These are phyloP conservation scores for Fusarium fracticaudum DNA, from an alignment of 2,329 filamentous ascomycete species.

Conservation along the genomic window DNA sequence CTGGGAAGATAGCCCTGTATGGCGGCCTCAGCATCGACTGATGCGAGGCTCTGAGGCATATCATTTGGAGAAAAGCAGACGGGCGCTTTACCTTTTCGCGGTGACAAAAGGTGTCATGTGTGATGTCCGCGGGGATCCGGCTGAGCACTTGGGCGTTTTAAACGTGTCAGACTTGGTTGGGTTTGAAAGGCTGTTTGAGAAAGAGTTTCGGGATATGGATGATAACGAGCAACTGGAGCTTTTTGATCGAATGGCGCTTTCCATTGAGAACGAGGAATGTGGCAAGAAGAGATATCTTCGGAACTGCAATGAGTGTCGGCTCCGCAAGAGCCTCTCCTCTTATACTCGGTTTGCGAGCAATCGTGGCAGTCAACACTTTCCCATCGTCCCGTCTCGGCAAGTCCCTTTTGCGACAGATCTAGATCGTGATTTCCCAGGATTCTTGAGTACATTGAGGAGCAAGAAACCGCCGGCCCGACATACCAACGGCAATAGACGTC, in stretches of 20 bases:
- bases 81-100: not conserved
- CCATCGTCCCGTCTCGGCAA: not conserved
- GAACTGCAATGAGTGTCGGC: constrained; percentile 25
- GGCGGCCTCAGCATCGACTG: not conserved
- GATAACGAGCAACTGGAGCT: not conserved
- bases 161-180: not conserved
- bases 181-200: not conserved
- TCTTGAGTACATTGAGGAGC: not conserved
- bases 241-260: not conserved
- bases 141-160: not conserved
- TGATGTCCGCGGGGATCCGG: not conserved
- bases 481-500: not conserved
- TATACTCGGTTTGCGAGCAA: not conserved
- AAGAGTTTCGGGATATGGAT: not conserved
- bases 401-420: not conserved
- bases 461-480: not conserved
- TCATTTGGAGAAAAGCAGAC: not conserved
- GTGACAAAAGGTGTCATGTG: not conserved
- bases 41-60: not conserved
- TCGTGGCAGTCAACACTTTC: not conserved
- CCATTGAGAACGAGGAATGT: not conserved
- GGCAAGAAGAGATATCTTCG: constrained; percentile 10
- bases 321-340: not conserved
- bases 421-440: constrained; percentile 23
- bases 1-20: not conserved